Evolutionary conservation across 441 rosid species (phyloP), one percentile per base, ranked within the genome.

Genomic region (Gossypium schwendimanii): DNA sequence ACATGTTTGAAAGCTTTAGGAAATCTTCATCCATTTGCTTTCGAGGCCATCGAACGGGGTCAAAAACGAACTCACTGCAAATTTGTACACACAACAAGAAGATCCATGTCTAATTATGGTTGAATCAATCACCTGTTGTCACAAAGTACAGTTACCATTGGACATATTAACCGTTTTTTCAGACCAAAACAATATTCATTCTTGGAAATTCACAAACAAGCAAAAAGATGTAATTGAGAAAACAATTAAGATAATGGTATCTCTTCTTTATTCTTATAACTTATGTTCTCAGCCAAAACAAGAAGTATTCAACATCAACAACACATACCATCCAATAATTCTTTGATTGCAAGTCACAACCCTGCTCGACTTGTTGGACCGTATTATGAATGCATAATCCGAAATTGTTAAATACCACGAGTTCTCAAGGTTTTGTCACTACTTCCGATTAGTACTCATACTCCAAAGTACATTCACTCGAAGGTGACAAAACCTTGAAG

Each of bases 21-120:
- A 95, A 95, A 79, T 92, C 97, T 63, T 80, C 85, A 74, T 85
- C 82, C 87, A 95, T 87, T 85, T 87, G 89, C 4, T 80, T 78
- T 71, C 96, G 84, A 2, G 93, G 90, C 98, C 99, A 95, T 75
- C 81, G 90, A 24, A 78, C 71, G 53, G 89, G 89, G 79, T 95
- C 97, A 61, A 88, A 92, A 52, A 84, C 74, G 78, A 95, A 95
- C 85, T 95, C 98, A 73, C 98, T 92, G 91, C 81, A 73, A 80
- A 55, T 73, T 69, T 41, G 20, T 14, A 72, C 68, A 71, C 68
- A 77, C 31, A 69, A 14, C 66, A 11, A 54, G 24, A 73, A 54
- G 24, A 73, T 44, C 57, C 24, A 62, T 33, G 26, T 57, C 41
- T 70, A 53, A 41, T 36, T 59, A 53, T 33, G 24, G 20, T 36